Evolutionary conservation across 345 rosid species (phyloP).

Genomic region (Eucalyptus coolabah): DNA sequence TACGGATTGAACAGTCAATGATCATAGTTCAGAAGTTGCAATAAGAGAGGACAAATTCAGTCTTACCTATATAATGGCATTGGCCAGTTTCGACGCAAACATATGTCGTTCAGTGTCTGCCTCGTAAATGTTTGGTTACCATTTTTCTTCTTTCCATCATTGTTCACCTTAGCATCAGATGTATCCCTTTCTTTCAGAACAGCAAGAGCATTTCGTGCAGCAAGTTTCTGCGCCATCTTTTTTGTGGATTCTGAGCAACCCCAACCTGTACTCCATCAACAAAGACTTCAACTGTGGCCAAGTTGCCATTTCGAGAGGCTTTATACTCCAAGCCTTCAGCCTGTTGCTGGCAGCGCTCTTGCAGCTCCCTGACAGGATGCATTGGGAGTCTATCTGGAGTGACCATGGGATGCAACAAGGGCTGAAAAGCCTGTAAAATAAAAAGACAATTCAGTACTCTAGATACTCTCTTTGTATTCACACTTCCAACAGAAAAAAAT

Average conservation of each 20-base stretch:
- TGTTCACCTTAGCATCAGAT: conserved; percentile 43
- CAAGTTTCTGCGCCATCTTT: conserved; percentile 99
- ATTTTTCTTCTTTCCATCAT: conserved; percentile 55
- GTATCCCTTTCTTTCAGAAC: conserved; percentile 75
- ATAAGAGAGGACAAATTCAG: neutral
- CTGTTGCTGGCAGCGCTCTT: conserved; percentile 97
- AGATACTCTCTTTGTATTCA: neutral
- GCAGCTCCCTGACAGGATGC: conserved; percentile 99
- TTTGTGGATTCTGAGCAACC: conserved; percentile 88
- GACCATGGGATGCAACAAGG: conserved; percentile 94
- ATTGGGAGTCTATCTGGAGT: conserved; percentile 98
- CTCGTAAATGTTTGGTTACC: conserved; percentile 88
- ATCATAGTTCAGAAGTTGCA: neutral
- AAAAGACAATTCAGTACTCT: neutral
- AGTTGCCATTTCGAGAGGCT: conserved; percentile 71
- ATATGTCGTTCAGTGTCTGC: conserved; percentile 88
- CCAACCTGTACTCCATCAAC: conserved; percentile 89
- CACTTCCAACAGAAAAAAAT: neutral
- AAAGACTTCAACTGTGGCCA: conserved; percentile 94
- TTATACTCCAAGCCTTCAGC: conserved; percentile 97
- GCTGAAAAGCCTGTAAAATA: conserved; percentile 63
- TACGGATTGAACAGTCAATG: neutral
- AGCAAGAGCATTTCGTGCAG: conserved; percentile 90
- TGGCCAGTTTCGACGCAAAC: conserved; percentile 95
- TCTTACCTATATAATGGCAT: conserved; percentile 82